These are phyloP conservation scores for Erodium maritimum DNA, from an alignment of 345 rosid species.

Conservation along the genomic window DNA sequence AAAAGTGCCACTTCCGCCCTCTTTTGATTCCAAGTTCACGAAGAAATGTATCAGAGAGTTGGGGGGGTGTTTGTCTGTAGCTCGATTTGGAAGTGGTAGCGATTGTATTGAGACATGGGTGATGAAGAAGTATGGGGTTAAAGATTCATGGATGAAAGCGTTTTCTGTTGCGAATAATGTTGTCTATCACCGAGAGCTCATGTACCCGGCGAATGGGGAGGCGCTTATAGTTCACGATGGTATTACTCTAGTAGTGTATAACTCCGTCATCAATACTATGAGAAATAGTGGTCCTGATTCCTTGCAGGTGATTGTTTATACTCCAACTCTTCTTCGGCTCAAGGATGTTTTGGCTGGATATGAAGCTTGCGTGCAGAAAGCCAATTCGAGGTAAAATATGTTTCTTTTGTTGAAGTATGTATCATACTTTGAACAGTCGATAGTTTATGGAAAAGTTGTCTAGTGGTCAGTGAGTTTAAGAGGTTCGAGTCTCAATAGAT, in stretches of 20 bases:
- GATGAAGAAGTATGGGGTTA: constrained; percentile 3
- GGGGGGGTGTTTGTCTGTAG: background rate
- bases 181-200: background rate
- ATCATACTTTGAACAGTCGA: too few relatives aligned
- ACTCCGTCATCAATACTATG: background rate
- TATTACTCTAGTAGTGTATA: background rate
- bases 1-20: background rate
- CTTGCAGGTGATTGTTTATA: background rate
- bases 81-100: background rate
- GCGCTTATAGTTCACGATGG: too few relatives aligned
- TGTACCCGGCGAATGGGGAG: background rate
- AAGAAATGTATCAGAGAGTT: background rate
- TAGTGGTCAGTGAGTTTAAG: too few relatives aligned
- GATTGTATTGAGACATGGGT: background rate
- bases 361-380: background rate
- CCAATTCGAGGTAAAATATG: background rate
- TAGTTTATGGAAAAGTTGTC: too few relatives aligned
- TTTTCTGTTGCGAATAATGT: background rate
- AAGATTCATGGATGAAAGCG: background rate
- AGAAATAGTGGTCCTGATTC: background rate
- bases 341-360: background rate
- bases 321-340: background rate
- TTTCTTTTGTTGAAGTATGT: too few relatives aligned
- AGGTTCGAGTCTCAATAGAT: too few relatives aligned
- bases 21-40: background rate